phyloP scores from a whole-genome alignment of 306 rosid genomes.

The Gillenia trifoliata region DNA sequence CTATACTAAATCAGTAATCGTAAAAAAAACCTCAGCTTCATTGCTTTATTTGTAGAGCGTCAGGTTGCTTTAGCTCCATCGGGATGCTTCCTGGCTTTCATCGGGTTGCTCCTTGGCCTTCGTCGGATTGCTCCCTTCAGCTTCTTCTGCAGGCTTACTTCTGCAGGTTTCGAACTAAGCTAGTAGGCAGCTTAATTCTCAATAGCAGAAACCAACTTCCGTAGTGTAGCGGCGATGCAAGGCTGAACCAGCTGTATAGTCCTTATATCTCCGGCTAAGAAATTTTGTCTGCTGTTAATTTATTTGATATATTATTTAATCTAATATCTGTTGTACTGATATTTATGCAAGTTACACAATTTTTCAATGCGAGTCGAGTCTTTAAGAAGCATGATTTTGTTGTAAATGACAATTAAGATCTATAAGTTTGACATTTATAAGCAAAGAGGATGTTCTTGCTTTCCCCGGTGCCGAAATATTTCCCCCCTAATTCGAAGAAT shows the following conservation, averaged over 20 bases:
- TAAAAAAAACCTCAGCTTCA: no score
- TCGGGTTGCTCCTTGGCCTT: no score
- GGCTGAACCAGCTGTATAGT: background rate
- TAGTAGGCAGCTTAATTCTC: no score
- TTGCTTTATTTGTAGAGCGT: no score
- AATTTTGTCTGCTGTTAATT: slow-evolving; percentile 12
- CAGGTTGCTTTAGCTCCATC: no score
- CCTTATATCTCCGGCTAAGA: background rate
- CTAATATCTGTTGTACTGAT: background rate
- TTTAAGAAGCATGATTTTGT: background rate
- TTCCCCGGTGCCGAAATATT: background rate
- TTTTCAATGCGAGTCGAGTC: background rate
- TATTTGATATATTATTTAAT: background rate
- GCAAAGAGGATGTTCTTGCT: background rate
- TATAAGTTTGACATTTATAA: background rate
- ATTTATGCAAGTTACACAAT: background rate
- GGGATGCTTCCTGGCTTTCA: no score
- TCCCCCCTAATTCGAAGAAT: background rate
- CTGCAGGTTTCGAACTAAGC: no score
- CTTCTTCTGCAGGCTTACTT: no score
- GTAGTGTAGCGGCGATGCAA: slow-evolving; percentile 25
- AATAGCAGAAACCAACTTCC: slow-evolving; percentile 34
- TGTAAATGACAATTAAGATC: background rate
- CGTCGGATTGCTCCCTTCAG: no score
- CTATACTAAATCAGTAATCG: no score